Evolutionary conservation across 768 basidiomycete species (phyloP).

Genomic region (Auricularia auricula-judae): DNA sequence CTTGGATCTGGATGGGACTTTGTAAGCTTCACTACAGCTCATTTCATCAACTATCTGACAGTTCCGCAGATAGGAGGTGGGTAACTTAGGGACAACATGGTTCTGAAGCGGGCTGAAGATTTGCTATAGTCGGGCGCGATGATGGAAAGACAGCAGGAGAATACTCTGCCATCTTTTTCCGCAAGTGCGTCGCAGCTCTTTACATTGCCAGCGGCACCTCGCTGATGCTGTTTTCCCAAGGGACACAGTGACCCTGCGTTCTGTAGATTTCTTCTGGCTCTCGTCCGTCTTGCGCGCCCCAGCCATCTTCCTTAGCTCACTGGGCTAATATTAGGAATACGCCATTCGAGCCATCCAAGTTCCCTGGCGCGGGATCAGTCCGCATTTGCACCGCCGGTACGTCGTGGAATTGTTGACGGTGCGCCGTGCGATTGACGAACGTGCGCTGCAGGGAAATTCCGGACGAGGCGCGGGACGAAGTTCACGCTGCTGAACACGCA

Average conservation of each 20-base stretch:
- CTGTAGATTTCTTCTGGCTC: conserved; percentile 44
- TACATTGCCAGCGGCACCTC: neutral
- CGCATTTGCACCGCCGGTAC: conserved; percentile 35
- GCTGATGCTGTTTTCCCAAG: neutral
- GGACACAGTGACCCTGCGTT: conserved; percentile 21
- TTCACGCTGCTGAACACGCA: conserved; percentile 34
- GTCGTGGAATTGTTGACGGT: neutral
- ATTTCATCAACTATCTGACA: neutral
- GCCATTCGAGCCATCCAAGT: conserved; percentile 21
- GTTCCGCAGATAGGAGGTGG: neutral
- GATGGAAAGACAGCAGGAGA: conserved; percentile 46
- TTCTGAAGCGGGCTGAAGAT: neutral
- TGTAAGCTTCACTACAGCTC: conserved; percentile 21
- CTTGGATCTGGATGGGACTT: conserved; percentile 44
- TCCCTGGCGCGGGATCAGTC: conserved; percentile 38
- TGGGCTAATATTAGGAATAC: neutral
- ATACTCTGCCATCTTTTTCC: conserved; percentile 53
- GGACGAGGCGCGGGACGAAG: neutral
- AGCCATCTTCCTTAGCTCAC: neutral
- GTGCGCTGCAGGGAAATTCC: neutral
- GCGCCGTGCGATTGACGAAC: neutral
- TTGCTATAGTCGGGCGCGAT: conserved; percentile 37
- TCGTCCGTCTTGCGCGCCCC: conserved; percentile 25
- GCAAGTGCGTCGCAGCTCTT: conserved; percentile 9
- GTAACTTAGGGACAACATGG: neutral